Evolutionary conservation across 2,329 filamentous ascomycete species (phyloP), one percentile per base, ranked within the genome.

Genomic region (Cryphonectria nitschkei): DNA sequence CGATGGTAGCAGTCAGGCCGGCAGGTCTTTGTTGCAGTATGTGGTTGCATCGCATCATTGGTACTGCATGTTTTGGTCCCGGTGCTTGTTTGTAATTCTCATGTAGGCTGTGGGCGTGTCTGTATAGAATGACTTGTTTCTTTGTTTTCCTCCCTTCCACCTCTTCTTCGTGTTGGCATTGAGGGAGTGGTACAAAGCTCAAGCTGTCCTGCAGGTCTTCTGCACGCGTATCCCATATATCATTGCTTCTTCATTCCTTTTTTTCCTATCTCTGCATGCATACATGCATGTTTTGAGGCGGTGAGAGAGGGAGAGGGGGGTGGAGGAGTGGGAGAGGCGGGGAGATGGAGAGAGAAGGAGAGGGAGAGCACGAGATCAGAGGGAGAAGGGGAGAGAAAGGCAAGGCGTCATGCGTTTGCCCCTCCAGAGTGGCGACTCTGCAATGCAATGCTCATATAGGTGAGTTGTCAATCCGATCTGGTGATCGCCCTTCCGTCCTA

Each of bases 391-490:
- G 6, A n/a, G 6, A 39, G 37, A 11, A 39, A 39, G 46, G 46
- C 46, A 50, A 16, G 54, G 5, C 54, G 54, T 29, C 26, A 34
- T 29, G 29, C 14, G 54, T 16, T 16, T 58, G 26, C 26, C 2
- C 26, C 54, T 29, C n/a, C n/a, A 41, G 39, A 37, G 43, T 32
- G 41, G 43, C 61, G 61, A 29, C 52, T n/a, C 62, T 65, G 63
- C 63, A 65, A 26, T 50, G 62, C 62, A 64, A 34, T 34, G 32
- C 5, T 64, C 39, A 26, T 52, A 43, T 52, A 65, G 43, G 63
- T 65, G 63, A 65, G 63, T 65, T 65, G 63, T 65, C 63, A 50
- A 13, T n/a, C 19, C 29, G 63, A 65, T 65, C 63, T 65, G 29
- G 41, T 65, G 63, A 65, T 65, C 63, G 41, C 43, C 41, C 34